A percentile compares a stretch with the other conserved stretches of the same genome.
These are phyloP conservation scores for Galerina sulciceps DNA, from an alignment of 768 basidiomycete species.

Conservation along the genomic window DNA sequence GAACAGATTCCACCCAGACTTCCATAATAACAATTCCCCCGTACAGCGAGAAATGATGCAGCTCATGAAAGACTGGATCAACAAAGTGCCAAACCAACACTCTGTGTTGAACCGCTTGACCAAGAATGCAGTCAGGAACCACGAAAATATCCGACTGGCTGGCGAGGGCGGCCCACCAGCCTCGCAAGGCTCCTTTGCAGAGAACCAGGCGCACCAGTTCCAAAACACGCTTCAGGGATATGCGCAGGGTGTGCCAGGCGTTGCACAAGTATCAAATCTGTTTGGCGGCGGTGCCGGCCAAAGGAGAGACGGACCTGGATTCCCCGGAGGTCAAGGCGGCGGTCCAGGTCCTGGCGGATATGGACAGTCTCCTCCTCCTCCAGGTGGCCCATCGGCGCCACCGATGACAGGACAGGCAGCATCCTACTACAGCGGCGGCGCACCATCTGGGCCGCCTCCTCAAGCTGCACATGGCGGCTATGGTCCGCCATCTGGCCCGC, in stretches of 20 bases:
- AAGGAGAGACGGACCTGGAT: conserved; percentile 29
- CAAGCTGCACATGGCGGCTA: conserved; percentile 17
- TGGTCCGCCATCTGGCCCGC: conserved; percentile 32
- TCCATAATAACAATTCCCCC: conserved; percentile 64
- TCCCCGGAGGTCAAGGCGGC: conserved; percentile 12
- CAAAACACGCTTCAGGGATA: conserved; percentile 55
- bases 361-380: conserved; percentile 2
- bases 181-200: conserved; percentile 52
- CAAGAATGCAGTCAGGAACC: conserved; percentile 71
- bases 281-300: conserved; percentile 31
- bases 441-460: conserved; percentile 25
- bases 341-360: conserved; percentile 8
- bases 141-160: conserved; percentile 67
- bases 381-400: conserved; percentile 12
- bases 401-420: conserved; percentile 21
- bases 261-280: conserved; percentile 44
- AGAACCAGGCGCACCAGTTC: conserved; percentile 49
- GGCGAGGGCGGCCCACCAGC: conserved; percentile 54
- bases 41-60: conserved; percentile 81
- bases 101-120: conserved; percentile 59
- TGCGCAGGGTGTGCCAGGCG: conserved; percentile 49
- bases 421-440: conserved; percentile 3
- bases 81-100: conserved; percentile 48
- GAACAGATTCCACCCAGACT: conserved; percentile 82
- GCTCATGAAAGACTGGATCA: conserved; percentile 66